A percentile compares a stretch with the other conserved stretches of the same genome.
phyloP scores from a whole-genome alignment of 2,329 filamentous ascomycete species.

The Alternaria arbusti region DNA sequence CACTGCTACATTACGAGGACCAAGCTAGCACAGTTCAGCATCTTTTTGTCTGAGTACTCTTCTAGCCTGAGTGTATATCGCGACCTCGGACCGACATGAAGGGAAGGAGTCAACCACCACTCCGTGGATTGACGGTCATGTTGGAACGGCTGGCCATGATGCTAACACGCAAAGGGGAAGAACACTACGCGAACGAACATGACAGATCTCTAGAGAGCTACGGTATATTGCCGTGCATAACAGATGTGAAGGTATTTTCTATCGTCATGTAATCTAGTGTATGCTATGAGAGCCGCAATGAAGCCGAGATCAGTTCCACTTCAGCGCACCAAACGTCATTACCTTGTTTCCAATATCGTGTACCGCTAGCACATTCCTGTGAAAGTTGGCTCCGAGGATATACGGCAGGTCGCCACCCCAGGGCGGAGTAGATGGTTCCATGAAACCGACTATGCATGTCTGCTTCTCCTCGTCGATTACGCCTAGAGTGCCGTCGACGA shows the following conservation, averaged over 20 bases:
- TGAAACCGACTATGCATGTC: background rate
- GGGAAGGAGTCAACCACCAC: background rate
- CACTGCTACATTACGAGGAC: background rate
- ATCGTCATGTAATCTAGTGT: background rate
- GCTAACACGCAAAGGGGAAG: background rate
- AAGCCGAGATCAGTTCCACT: accelerated
- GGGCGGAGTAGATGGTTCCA: background rate
- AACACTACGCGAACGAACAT: background rate
- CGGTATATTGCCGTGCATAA: background rate
- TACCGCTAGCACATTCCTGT: background rate
- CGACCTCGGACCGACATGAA: background rate
- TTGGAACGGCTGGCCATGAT: background rate
- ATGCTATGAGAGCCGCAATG: background rate
- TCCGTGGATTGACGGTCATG: background rate
- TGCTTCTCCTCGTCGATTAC: background rate
- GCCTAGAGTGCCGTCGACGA: background rate
- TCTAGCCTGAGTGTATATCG: background rate
- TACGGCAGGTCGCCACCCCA: background rate
- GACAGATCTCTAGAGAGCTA: background rate
- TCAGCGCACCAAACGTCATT: background rate
- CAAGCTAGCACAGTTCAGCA: background rate
- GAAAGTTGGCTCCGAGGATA: background rate
- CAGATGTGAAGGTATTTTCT: background rate
- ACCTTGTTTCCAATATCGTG: background rate
- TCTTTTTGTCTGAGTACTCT: background rate